Conservation (phyloP, 2,329 filamentous ascomycete species). For the Aspergillus carbonarius region DNA sequence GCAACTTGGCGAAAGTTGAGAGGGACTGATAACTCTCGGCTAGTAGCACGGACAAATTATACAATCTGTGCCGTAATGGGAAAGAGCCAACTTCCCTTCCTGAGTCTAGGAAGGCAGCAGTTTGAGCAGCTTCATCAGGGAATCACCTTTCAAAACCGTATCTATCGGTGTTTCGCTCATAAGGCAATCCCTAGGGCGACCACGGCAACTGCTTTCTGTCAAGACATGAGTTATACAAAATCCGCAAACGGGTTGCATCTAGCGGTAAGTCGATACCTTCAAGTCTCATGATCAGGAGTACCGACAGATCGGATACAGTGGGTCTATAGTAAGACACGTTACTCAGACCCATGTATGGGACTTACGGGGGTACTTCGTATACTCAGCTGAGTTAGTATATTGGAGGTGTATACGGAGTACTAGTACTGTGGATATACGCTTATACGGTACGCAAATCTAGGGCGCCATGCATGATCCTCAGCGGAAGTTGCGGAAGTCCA, state of each 20-base stretch:
- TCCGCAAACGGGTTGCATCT: neutral
- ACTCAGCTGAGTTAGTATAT: neutral
- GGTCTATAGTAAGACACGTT: neutral
- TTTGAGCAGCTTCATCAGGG: neutral
- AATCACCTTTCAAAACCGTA: no score
- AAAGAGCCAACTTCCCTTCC: neutral
- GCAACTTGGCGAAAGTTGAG: neutral
- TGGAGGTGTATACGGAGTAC: neutral
- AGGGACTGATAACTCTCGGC: neutral
- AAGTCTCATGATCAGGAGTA: neutral
- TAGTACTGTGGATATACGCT: neutral
- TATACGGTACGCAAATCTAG: neutral
- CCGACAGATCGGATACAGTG: conserved; percentile 1
- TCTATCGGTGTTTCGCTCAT: neutral
- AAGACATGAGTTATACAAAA: neutral
- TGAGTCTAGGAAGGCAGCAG: neutral
- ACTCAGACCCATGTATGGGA: neutral
- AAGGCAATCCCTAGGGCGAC: neutral
- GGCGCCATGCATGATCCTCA: neutral
- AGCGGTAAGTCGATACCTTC: neutral
- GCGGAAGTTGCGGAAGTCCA: neutral
- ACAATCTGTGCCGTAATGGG: neutral
- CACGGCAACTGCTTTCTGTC: neutral
- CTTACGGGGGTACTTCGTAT: neutral
- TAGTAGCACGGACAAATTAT: neutral